Percentiles rank a stretch among this genome's conserved stretches.
phyloP scores from a whole-genome alignment of 2,329 filamentous ascomycete species.

The Fusarium continuum region DNA sequence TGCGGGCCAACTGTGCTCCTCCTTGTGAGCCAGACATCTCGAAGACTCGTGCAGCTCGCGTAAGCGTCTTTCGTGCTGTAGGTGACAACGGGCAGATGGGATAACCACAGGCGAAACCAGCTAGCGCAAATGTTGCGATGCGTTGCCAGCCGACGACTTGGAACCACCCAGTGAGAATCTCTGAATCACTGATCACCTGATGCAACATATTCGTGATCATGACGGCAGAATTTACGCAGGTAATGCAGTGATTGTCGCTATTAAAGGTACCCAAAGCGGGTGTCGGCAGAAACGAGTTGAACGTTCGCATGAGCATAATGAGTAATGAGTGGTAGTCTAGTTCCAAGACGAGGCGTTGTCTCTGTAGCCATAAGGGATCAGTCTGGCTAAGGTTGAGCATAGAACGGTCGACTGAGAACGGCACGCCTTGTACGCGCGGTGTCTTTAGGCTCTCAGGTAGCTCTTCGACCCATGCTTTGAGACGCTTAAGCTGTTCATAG shows the following conservation, averaged over 20 bases:
- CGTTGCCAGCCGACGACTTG: conserved; percentile 44
- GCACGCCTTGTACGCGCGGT: conserved; percentile 46
- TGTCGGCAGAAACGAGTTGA: conserved; percentile 50
- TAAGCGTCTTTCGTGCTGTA: conserved; percentile 25
- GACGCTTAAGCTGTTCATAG: conserved; percentile 45
- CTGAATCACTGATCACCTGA: conserved; percentile 41
- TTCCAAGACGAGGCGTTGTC: conserved; percentile 53
- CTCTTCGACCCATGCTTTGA: conserved; percentile 37
- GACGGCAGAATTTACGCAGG: conserved; percentile 39
- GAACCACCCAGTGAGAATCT: conserved; percentile 43
- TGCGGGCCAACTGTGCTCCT: conserved; percentile 9
- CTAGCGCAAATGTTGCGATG: conserved; percentile 32
- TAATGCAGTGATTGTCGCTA: conserved; percentile 41
- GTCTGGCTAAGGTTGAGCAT: conserved; percentile 44
- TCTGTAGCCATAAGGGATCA: conserved; percentile 55
- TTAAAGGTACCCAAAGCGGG: conserved; percentile 40
- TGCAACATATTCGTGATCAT: conserved; percentile 43
- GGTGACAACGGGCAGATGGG: conserved; percentile 41
- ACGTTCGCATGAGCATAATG: conserved; percentile 52
- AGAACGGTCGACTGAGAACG: conserved; percentile 52
- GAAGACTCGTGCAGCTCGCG: conserved; percentile 27
- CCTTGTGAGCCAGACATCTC: conserved; percentile 2
- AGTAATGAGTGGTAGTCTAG: conserved; percentile 53
- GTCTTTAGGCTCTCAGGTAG: conserved; percentile 53
- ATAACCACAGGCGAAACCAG: conserved; percentile 40